These are phyloP conservation scores for Yamadazyma kanchanaburiensis DNA, from an alignment of 1,139 yeast species.

Conservation along the genomic window DNA sequence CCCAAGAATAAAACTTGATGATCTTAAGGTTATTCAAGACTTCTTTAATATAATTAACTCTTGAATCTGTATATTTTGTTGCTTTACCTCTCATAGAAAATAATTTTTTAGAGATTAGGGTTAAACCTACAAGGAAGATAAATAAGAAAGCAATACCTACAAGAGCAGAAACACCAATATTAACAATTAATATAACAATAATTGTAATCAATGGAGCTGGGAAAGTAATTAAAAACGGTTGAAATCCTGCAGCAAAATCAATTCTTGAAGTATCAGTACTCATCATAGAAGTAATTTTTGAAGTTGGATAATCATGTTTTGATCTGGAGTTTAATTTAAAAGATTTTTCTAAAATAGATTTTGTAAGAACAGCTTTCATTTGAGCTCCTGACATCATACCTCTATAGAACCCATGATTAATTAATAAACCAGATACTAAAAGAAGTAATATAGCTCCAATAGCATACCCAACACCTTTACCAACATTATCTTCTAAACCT, in stretches of 20 bases:
- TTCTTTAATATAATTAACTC: conserved; percentile 34
- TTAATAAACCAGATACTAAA: conserved; percentile 27
- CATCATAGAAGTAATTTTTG: conserved; percentile 58
- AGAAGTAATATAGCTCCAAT: conserved; percentile 26
- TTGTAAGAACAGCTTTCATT: conserved; percentile 62
- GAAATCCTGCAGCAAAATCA: conserved; percentile 32
- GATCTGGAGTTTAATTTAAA: conserved; percentile 61
- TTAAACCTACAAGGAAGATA: conserved; percentile 21
- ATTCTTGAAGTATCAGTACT: conserved; percentile 36
- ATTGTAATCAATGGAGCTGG: conserved; percentile 28
- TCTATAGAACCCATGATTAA: conserved; percentile 18
- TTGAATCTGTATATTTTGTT: conserved; percentile 27
- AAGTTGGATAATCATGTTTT: conserved; percentile 56
- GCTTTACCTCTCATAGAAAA: conserved; percentile 25
- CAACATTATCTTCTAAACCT: conserved; percentile 20
- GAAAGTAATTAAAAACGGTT: conserved; percentile 25
- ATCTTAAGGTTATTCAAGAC: conserved; percentile 33
- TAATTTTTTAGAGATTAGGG: conserved; percentile 17
- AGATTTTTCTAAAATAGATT: conserved; percentile 65
- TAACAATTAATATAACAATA: conserved; percentile 27
- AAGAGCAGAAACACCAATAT: conserved; percentile 33
- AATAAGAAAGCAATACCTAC: conserved; percentile 31
- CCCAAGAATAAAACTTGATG: conserved; percentile 61
- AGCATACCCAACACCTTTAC: conserved; percentile 38
- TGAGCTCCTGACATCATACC: conserved; percentile 53